A percentile compares a stretch with the other conserved stretches of the same genome.
Conservation (phyloP, 495 filamentous ascomycete genomes). For the Tuber microsphaerosporum region DNA sequence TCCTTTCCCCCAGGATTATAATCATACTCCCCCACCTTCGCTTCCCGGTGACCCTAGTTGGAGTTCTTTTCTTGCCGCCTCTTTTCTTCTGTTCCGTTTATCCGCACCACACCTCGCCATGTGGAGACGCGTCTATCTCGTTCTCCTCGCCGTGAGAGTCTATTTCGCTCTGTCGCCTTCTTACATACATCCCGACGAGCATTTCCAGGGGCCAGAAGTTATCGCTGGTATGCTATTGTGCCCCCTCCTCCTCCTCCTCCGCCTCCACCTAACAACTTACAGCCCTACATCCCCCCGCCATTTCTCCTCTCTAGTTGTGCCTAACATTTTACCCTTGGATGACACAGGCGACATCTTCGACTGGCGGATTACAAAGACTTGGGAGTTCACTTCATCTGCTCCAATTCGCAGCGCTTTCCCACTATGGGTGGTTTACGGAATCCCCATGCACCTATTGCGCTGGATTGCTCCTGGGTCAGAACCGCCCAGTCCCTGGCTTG, state of each 20-base stretch:
- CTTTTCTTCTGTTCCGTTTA: constrained; percentile 21
- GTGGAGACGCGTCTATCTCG: constrained; percentile 86
- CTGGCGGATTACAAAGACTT: constrained; percentile 77
- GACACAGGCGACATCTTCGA: constrained; percentile 75
- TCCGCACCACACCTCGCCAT: constrained; percentile 47
- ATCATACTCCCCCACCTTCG: background rate
- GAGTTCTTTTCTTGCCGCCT: constrained; percentile 33
- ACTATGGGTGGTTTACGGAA: constrained; percentile 85
- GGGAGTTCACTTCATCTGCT: constrained; percentile 82
- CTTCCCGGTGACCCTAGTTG: constrained; percentile 10
- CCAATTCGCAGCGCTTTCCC: constrained; percentile 94
- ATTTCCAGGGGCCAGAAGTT: constrained; percentile 96
- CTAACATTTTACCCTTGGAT: background rate
- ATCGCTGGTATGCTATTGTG: constrained; percentile 70
- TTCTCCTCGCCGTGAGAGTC: constrained; percentile 76
- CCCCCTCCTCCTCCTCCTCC: constrained; percentile 5
- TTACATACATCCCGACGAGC: constrained; percentile 96
- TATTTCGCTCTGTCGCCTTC: constrained; percentile 92
- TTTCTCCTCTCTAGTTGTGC: background rate
- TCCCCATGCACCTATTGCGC: constrained; percentile 82
- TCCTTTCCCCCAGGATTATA: background rate
- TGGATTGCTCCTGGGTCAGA: constrained; percentile 62
- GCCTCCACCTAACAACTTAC: background rate
- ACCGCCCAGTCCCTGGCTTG: constrained; percentile 58
- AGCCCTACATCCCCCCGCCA: background rate